Conservation (phyloP, 768 basidiomycete species). For the Panaeolus cyanescens region DNA sequence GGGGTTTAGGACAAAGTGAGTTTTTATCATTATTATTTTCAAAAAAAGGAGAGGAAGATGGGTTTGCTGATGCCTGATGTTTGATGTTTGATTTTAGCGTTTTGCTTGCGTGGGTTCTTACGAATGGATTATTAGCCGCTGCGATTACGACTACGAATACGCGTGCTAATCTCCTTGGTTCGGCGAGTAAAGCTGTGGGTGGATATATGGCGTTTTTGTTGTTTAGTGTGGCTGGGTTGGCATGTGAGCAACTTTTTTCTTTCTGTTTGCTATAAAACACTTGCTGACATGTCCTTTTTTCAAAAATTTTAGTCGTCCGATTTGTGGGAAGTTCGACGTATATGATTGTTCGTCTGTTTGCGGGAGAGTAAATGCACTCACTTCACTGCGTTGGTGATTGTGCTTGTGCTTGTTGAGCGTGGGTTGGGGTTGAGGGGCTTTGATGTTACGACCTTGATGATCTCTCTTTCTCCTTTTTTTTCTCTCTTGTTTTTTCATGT, state of each 20-base stretch:
- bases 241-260: constrained; percentile 54
- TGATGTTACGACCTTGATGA: no score
- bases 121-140: constrained; percentile 81
- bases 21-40: constrained; percentile 13
- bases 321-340: constrained; percentile 84
- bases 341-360: constrained; percentile 84
- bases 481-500: no score
- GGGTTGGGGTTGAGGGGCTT: no score
- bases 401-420: no score
- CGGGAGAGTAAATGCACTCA: constrained; percentile 65
- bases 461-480: no score
- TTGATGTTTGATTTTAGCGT: constrained; percentile 40
- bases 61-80: constrained; percentile 19
- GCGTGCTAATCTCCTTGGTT: constrained; percentile 39
- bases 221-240: constrained; percentile 86
- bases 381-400: background rate
- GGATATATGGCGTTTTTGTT: constrained; percentile 91
- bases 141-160: constrained; percentile 64
- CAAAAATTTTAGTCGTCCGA: constrained; percentile 80
- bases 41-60: constrained; percentile 8
- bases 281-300: background rate
- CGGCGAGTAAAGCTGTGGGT: constrained; percentile 59
- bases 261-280: background rate
- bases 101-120: constrained; percentile 85
- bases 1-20: constrained; percentile 87